Evolutionary conservation across 2,329 filamentous ascomycete species (phyloP).

Genomic region (Xylariaceae sp.): DNA sequence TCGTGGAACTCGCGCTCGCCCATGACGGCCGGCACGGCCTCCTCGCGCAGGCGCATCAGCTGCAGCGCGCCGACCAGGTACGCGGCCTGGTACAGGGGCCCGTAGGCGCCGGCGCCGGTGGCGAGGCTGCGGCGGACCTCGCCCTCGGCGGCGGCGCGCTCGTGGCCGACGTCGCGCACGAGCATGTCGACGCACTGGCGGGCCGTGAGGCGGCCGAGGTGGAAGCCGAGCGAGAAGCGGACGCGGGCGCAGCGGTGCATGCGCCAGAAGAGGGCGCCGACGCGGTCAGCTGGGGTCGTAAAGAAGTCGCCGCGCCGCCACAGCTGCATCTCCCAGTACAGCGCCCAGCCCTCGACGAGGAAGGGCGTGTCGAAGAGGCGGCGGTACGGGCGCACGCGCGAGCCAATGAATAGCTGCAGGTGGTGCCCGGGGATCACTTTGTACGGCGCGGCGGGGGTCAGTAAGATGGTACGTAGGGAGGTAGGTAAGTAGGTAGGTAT

Average conservation of each 20-base stretch:
- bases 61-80: conserved; percentile 55
- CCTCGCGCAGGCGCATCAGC: conserved; percentile 40
- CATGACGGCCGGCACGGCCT: conserved; percentile 34
- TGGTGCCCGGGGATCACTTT: conserved; percentile 54
- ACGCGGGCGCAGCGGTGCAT: conserved; percentile 56
- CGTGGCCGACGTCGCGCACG: conserved; percentile 49
- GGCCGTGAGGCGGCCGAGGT: conserved; percentile 45
- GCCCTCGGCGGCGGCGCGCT: conserved; percentile 51
- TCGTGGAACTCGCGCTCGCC: conserved; percentile 51
- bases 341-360: conserved; percentile 53
- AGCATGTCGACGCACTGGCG: conserved; percentile 50
- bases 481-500: too few species aligned
- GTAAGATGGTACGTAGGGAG: too few species aligned
- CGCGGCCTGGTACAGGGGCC: conserved; percentile 50
- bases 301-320: conserved; percentile 48
- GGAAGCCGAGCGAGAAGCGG: conserved; percentile 50
- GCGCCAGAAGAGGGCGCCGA: conserved; percentile 55
- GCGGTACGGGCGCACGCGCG: conserved; percentile 40
- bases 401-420: conserved; percentile 42
- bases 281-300: conserved; percentile 39
- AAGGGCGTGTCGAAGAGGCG: conserved; percentile 48
- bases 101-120: conserved; percentile 47
- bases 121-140: conserved; percentile 48
- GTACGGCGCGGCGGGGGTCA: too few species aligned
- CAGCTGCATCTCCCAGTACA: conserved; percentile 55